phyloP scores from a whole-genome alignment of 2,329 filamentous ascomycete species.

The Zelopaecilomyces penicillatus region DNA sequence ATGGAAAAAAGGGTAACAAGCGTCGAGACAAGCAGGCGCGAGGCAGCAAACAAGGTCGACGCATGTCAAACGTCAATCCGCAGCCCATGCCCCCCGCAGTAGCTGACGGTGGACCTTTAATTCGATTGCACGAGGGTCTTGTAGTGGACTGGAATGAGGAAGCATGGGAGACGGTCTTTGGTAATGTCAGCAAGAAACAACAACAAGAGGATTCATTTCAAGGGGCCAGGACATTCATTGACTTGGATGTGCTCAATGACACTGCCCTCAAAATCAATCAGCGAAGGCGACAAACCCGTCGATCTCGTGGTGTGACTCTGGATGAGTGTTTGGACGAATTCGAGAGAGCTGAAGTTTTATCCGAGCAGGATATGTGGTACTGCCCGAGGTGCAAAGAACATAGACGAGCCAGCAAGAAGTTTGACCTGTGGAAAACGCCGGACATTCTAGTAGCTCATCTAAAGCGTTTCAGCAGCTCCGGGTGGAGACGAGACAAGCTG shows the following conservation, averaged over 20 bases:
- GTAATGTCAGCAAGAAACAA: slow-evolving; percentile 24
- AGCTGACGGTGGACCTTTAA: slow-evolving; percentile 50
- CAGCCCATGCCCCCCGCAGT: slow-evolving; percentile 30
- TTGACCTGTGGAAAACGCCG: slow-evolving; percentile 93
- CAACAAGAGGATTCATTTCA: slow-evolving; percentile 33
- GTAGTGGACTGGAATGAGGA: slow-evolving; percentile 76
- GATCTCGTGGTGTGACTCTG: slow-evolving; percentile 62
- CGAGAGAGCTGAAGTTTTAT: slow-evolving; percentile 85
- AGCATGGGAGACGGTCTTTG: slow-evolving; percentile 65
- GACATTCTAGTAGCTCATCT: slow-evolving; percentile 93
- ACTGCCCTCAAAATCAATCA: slow-evolving; percentile 58
- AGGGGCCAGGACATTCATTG: slow-evolving; percentile 51
- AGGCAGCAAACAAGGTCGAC: slow-evolving; percentile 28
- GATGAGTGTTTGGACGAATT: slow-evolving; percentile 93
- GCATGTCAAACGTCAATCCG: slow-evolving; percentile 21
- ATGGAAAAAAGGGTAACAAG: slow-evolving; percentile 42
- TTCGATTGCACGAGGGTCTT: slow-evolving; percentile 76
- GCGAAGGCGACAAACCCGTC: slow-evolving; percentile 48
- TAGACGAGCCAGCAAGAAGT: slow-evolving; percentile 86
- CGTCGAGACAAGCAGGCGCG: slow-evolving; percentile 35
- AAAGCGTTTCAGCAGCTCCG: slow-evolving; percentile 85
- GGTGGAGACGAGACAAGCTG: slow-evolving; percentile 79
- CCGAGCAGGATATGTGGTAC: slow-evolving; percentile 95
- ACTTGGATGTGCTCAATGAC: slow-evolving; percentile 48
- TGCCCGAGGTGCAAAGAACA: slow-evolving; percentile 94